phyloP scores from a whole-genome alignment of 2,329 filamentous ascomycete species.

The Colletotrichum sp. region DNA sequence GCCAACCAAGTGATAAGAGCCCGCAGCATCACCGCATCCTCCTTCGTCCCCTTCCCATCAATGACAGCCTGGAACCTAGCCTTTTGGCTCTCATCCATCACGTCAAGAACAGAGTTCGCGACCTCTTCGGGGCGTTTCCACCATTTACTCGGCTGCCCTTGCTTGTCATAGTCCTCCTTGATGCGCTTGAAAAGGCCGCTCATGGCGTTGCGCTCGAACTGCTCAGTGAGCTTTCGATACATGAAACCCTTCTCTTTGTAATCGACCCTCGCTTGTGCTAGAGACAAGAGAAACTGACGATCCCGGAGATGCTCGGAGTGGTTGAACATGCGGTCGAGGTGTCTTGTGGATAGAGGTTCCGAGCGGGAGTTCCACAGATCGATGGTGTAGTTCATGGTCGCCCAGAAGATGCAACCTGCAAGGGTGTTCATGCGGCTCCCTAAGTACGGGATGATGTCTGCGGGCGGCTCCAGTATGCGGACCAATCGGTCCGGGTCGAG shows the following conservation, averaged over 20 bases:
- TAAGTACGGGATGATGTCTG: slow-evolving; percentile 10
- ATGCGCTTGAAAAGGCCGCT: not conserved
- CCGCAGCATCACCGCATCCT: not conserved
- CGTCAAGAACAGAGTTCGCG: not conserved
- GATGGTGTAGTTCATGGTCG: slow-evolving; percentile 13
- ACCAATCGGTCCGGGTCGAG: slow-evolving; percentile 2
- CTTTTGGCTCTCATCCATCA: not conserved
- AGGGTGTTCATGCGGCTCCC: slow-evolving; percentile 3
- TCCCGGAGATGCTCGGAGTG: not conserved
- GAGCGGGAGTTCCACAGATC: slow-evolving; percentile 16
- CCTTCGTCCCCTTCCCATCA: not conserved
- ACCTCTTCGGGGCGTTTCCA: slow-evolving; percentile 16
- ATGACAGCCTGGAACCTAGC: not conserved
- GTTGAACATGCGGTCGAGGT: slow-evolving; percentile 2
- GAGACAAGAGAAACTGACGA: not conserved
- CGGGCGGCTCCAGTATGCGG: slow-evolving; percentile 5
- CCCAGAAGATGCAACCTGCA: slow-evolving; percentile 21
- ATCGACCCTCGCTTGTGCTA: slow-evolving; percentile 9
- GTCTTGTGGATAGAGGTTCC: not conserved
- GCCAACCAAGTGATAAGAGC: not conserved
- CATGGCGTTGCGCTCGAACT: not conserved
- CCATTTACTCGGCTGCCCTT: not conserved
- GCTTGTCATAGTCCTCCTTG: not conserved
- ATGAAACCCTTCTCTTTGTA: slow-evolving; percentile 17
- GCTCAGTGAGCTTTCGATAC: slow-evolving; percentile 13